Conservation (phyloP, 2,329 filamentous ascomycete genomes). For the Paracorniculantispora psalliotae region DNA sequence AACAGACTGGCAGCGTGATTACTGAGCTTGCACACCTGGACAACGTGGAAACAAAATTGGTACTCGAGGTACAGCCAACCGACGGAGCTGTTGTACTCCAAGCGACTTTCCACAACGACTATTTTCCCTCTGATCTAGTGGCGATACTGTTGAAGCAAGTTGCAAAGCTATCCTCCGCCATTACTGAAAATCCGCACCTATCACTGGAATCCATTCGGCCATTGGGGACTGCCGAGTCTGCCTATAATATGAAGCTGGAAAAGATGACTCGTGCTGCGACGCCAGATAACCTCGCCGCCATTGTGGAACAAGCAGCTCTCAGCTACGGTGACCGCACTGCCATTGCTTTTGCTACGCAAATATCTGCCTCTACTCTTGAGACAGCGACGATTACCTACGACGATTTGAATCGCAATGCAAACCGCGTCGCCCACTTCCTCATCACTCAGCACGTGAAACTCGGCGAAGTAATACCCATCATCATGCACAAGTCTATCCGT, state of each 20-base stretch:
- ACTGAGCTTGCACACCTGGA: conserved; percentile 59
- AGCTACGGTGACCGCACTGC: background rate
- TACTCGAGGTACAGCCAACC: conserved; percentile 70
- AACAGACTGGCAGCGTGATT: conserved; percentile 33
- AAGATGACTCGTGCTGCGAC: conserved; percentile 18
- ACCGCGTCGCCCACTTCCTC: conserved; percentile 56
- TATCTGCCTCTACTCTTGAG: conserved; percentile 15
- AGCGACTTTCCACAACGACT: conserved; percentile 42
- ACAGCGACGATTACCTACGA: conserved; percentile 54
- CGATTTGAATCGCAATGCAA: conserved; percentile 59
- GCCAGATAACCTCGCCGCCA: conserved; percentile 56
- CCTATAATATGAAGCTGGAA: conserved; percentile 4
- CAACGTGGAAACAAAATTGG: conserved; percentile 67
- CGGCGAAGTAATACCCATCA: conserved; percentile 62
- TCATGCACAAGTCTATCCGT: conserved; percentile 70
- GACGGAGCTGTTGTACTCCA: conserved; percentile 37
- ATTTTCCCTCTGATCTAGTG: conserved; percentile 52
- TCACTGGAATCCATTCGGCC: background rate
- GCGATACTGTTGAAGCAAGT: conserved; percentile 57
- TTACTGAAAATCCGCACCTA: conserved; percentile 24
- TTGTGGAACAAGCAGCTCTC: conserved; percentile 44
- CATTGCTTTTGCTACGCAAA: conserved; percentile 7
- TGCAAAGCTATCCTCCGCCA: conserved; percentile 39
- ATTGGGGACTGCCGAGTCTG: background rate
- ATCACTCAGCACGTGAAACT: conserved; percentile 38